Evolutionary conservation across 768 basidiomycete species (phyloP), one percentile per base, ranked within the genome.

Genomic region (Leccinum imitatum): DNA sequence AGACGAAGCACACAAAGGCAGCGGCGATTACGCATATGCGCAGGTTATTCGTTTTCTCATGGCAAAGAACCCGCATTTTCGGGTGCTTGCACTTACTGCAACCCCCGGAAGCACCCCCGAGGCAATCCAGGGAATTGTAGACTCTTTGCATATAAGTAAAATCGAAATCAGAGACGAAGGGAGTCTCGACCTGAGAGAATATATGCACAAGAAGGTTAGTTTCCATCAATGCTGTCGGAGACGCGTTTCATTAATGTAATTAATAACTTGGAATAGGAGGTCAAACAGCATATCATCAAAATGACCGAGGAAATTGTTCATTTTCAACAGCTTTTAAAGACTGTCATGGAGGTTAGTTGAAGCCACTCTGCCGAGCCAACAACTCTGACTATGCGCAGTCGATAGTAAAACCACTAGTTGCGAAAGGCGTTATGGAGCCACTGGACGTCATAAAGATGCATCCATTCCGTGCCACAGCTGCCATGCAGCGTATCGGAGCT

Each of bases 1-100:
- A 95, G 95, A 98, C 65, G 95, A 98, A 72, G 97, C 97, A 0
- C 97, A 99, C 75, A 87, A 89, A 65, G 96, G 92, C 11, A 93
- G 89, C 0, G 96, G 97, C 2, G 89, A 91, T 60, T 96, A 97
- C 66, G 89, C 95, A 4, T 98, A 98, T 69, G 90, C 91, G 48
- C 87, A 90, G 68, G 87, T 92, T 33, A 80, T 98, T 41, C 89
- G 95, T 8, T 93, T 82, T 66, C 80, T 99, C 66, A 97, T 95
- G 89, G 86, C 92, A 2, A 93, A 91, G 75, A 98, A 98, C 67
- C 94, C 94, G 0, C 84, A 95, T 73, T 95, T 96, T 69, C 87
- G 97, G 15, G 79, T 98, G 9, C 79, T 99, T 21, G 97, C 97
- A 2, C 81, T 99, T 21, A 98, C 94, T 6, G 97, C 97, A 2